phyloP scores from a whole-genome alignment of 2,329 filamentous ascomycete genomes.

The Diaporthe aspalathi region DNA sequence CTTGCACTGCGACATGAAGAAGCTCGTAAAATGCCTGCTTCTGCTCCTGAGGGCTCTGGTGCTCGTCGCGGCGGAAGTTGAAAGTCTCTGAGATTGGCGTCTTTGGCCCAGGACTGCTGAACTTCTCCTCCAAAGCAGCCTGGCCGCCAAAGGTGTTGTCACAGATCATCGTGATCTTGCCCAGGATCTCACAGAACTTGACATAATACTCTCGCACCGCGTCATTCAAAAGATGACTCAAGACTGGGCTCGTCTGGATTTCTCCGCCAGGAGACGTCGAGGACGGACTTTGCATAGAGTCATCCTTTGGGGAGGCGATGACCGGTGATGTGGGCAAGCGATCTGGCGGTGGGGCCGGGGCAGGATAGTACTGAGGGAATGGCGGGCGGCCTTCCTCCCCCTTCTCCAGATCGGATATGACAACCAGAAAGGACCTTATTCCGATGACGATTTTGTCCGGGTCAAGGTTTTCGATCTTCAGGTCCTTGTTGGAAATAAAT shows the following conservation, averaged over 20 bases:
- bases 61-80: constrained; percentile 88
- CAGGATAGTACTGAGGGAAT: constrained; percentile 78
- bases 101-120: constrained; percentile 86
- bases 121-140: constrained; percentile 94
- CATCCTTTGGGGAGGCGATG: constrained; percentile 52
- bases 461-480: constrained; percentile 91
- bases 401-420: constrained; percentile 93
- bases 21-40: constrained; percentile 97
- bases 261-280: constrained; percentile 63
- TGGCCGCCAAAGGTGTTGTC: constrained; percentile 98
- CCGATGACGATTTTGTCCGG: constrained; percentile 98
- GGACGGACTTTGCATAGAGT: constrained; percentile 44
- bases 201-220: constrained; percentile 86
- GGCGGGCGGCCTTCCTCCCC: constrained; percentile 81
- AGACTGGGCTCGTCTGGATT: constrained; percentile 73
- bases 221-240: constrained; percentile 75
- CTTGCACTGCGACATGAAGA: constrained; percentile 94
- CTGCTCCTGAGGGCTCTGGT: constrained; percentile 77
- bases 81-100: constrained; percentile 96
- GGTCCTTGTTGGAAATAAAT: constrained; percentile 80
- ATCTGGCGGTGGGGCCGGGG: constrained; percentile 53
- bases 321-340: constrained; percentile 63
- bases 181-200: constrained; percentile 93
- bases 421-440: constrained; percentile 90
- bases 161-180: constrained; percentile 95